These are phyloP conservation scores for Phytophthora pinifolia DNA, from an alignment of 352 stramenopile species.

Conservation along the genomic window DNA sequence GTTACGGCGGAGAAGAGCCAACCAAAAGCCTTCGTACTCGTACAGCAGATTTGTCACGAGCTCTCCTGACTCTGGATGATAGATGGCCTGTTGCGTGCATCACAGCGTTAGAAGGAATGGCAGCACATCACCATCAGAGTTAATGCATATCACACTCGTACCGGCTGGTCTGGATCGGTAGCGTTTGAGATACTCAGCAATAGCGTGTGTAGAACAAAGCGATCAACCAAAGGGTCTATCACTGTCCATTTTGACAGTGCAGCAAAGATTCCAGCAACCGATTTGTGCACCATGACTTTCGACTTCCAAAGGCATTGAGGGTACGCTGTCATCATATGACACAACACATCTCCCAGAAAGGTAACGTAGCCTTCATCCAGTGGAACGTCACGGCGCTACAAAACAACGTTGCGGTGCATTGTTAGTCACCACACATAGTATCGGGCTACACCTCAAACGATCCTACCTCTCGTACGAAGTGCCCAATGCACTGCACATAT, in stretches of 20 bases:
- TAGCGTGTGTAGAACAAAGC: slow-evolving; percentile 58
- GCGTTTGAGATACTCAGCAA: slow-evolving; percentile 71
- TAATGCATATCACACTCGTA: slow-evolving; percentile 19
- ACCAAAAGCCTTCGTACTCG: slow-evolving; percentile 79
- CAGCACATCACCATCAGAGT: not conserved
- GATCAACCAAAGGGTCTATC: slow-evolving; percentile 43
- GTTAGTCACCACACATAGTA: not conserved
- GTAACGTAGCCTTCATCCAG: slow-evolving; percentile 52
- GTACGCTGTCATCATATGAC: slow-evolving; percentile 65
- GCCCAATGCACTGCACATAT: slow-evolving; percentile 56
- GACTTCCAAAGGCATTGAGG: slow-evolving; percentile 61
- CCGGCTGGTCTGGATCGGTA: slow-evolving; percentile 44
- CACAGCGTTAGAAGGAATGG: not conserved
- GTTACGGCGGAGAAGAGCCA: slow-evolving; percentile 36
- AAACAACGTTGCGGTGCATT: not conserved
- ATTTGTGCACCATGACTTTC: slow-evolving; percentile 57
- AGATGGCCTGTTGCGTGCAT: slow-evolving; percentile 36
- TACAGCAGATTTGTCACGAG: slow-evolving; percentile 73
- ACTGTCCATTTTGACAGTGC: slow-evolving; percentile 39
- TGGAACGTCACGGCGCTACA: slow-evolving; percentile 23
- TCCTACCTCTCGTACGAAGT: slow-evolving; percentile 58
- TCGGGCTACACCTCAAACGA: not conserved
- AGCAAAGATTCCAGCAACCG: slow-evolving; percentile 45
- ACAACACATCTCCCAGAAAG: slow-evolving; percentile 58
- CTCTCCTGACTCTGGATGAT: slow-evolving; percentile 77